phyloP scores from a whole-genome alignment of 1,284 basidiomycete genomes.

The Ganoderma meredithae region DNA sequence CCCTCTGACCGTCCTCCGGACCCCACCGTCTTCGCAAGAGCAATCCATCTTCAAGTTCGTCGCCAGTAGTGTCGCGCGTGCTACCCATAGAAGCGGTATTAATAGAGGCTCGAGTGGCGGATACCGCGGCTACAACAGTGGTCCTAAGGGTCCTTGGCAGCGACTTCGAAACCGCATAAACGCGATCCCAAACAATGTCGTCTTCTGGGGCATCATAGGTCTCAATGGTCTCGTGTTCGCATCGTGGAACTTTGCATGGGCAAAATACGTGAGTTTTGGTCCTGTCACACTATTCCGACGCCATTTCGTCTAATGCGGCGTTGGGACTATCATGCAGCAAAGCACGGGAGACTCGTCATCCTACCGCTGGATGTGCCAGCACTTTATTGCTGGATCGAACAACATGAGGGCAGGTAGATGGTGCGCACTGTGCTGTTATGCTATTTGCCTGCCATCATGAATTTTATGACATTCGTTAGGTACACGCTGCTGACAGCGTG shows the following conservation, averaged over 20 bases:
- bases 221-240: conserved; percentile 54
- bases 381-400: conserved; percentile 70
- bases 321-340: conserved; percentile 25
- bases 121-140: conserved; percentile 21
- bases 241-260: conserved; percentile 49
- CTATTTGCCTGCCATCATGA: conserved; percentile 8
- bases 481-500: conserved; percentile 82
- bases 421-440: conserved; percentile 52
- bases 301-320: neutral
- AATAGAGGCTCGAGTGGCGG: conserved; percentile 19
- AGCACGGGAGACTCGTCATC: conserved; percentile 55
- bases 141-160: conserved; percentile 33
- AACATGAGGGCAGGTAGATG: conserved; percentile 77
- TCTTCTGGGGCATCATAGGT: conserved; percentile 56
- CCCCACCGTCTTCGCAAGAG: conserved; percentile 7
- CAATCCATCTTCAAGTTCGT: conserved; percentile 34
- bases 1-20: conserved; percentile 11
- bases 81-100: conserved; percentile 37
- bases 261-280: conserved; percentile 46
- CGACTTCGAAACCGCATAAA: conserved; percentile 42
- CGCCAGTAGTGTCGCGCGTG: conserved; percentile 28
- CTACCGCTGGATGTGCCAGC: conserved; percentile 65
- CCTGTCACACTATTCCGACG: neutral
- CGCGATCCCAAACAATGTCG: conserved; percentile 43
- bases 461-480: conserved; percentile 46